Conservation (phyloP, 352 stramenopile species). For the Phytophthora meadii region DNA sequence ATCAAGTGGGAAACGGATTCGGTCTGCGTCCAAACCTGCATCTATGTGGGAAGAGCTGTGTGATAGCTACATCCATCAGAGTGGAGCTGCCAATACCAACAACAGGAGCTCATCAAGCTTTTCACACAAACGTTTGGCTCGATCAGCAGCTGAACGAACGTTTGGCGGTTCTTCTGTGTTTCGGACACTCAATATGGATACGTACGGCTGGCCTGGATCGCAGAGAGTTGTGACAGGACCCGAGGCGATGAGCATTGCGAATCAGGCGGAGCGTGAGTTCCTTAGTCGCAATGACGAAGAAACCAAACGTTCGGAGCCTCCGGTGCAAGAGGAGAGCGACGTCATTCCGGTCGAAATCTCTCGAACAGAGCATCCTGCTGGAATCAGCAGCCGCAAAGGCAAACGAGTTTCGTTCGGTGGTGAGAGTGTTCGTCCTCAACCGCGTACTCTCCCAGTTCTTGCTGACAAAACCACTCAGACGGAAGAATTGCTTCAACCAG, state of each 20-base stretch:
- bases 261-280: conserved; percentile 43
- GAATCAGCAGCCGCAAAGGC: conserved; percentile 19
- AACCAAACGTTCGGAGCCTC: conserved; percentile 17
- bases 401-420: conserved; percentile 39
- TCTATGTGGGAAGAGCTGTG: conserved; percentile 31
- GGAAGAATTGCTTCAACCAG: conserved; percentile 21
- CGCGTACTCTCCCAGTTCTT: conserved; percentile 34
- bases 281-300: conserved; percentile 27
- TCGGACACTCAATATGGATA: conserved; percentile 34
- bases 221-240: conserved; percentile 38
- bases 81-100: background rate
- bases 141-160: conserved; percentile 23
- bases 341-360: background rate
- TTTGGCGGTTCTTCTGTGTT: conserved; percentile 33
- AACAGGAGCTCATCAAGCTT: conserved; percentile 10
- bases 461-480: conserved; percentile 50
- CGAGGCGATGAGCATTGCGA: conserved; percentile 48
- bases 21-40: conserved; percentile 25
- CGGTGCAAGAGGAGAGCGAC: background rate
- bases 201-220: conserved; percentile 24
- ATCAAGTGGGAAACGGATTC: conserved; percentile 39
- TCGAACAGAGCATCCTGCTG: background rate
- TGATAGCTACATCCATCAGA: conserved; percentile 36
- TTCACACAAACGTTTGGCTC: conserved; percentile 26
- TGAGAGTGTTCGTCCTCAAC: conserved; percentile 16